phyloP scores from a whole-genome alignment of 108 stramenopile species.

The Pseudonitzschia multiseries region DNA sequence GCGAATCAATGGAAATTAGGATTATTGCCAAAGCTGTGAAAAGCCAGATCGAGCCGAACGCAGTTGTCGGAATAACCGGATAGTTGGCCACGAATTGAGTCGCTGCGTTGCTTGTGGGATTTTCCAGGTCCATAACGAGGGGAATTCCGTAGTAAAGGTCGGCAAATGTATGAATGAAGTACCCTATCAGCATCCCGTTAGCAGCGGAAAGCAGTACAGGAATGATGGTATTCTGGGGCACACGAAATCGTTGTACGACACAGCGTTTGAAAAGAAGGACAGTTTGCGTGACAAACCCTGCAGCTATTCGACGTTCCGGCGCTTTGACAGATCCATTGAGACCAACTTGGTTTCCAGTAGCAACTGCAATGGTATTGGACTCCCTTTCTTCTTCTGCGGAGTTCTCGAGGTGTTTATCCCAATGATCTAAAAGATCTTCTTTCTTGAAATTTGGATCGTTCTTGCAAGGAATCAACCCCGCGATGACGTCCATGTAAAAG shows the following conservation, averaged over 20 bases:
- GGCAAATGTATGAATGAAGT: background rate
- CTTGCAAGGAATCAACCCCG: constrained; percentile 6
- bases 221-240: constrained; percentile 5
- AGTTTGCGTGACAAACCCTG: background rate
- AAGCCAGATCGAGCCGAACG: background rate
- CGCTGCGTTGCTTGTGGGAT: background rate
- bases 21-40: constrained; percentile 7
- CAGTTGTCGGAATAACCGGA: background rate
- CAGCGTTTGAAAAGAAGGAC: background rate
- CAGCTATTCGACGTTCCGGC: background rate
- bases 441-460: constrained; percentile 3
- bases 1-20: background rate
- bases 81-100: background rate
- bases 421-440: constrained; percentile 19
- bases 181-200: background rate
- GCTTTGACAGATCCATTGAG: no score
- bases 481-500: constrained; percentile 15
- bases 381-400: no score
- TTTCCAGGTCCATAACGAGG: background rate
- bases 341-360: no score
- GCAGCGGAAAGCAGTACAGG: constrained; percentile 1
- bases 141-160: background rate
- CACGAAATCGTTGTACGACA: constrained; percentile 4
- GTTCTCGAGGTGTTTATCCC: constrained; percentile 10
- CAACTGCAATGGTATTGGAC: no score